Evolutionary conservation across 2,329 filamentous ascomycete species (phyloP).

Genomic region (Venturia oleaginea): DNA sequence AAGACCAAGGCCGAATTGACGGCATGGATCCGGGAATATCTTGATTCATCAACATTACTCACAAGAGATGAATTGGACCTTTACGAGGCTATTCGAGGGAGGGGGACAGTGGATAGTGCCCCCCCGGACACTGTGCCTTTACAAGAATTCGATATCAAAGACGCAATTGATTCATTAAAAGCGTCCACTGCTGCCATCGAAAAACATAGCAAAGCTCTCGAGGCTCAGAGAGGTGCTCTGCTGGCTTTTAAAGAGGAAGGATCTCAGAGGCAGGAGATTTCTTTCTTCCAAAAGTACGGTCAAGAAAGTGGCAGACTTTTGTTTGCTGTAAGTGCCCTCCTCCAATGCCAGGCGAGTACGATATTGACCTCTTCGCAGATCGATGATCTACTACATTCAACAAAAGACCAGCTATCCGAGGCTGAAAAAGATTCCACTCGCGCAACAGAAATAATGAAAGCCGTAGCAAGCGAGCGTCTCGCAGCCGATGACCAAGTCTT

Average conservation of each 20-base stretch:
- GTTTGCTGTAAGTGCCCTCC: slow-evolving; percentile 18
- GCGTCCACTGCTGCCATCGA: slow-evolving; percentile 55
- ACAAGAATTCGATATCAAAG: slow-evolving; percentile 49
- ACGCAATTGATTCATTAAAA: slow-evolving; percentile 55
- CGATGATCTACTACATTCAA: slow-evolving; percentile 22
- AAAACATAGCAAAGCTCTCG: slow-evolving; percentile 53
- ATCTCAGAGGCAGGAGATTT: slow-evolving; percentile 25
- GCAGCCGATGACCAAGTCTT: slow-evolving; percentile 57
- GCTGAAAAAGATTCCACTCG: slow-evolving; percentile 41
- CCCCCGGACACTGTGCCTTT: slow-evolving; percentile 34
- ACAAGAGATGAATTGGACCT: slow-evolving; percentile 41
- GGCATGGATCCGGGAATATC: slow-evolving; percentile 39
- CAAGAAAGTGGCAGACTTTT: slow-evolving; percentile 10
- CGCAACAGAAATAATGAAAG: slow-evolving; percentile 37
- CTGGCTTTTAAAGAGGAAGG: slow-evolving; percentile 41
- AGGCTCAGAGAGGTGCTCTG: slow-evolving; percentile 54
- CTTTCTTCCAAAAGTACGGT: neutral
- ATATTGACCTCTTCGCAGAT: slow-evolving; percentile 16
- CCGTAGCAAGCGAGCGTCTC: slow-evolving; percentile 43
- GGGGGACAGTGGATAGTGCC: slow-evolving; percentile 15
- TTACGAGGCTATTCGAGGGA: slow-evolving; percentile 30
- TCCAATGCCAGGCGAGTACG: slow-evolving; percentile 17
- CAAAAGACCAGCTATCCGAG: slow-evolving; percentile 26
- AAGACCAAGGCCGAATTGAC: slow-evolving; percentile 32
- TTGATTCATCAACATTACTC: slow-evolving; percentile 37